These are phyloP conservation scores for Ascochyta koolunga DNA, from an alignment of 2,329 filamentous ascomycete species.

Conservation along the genomic window DNA sequence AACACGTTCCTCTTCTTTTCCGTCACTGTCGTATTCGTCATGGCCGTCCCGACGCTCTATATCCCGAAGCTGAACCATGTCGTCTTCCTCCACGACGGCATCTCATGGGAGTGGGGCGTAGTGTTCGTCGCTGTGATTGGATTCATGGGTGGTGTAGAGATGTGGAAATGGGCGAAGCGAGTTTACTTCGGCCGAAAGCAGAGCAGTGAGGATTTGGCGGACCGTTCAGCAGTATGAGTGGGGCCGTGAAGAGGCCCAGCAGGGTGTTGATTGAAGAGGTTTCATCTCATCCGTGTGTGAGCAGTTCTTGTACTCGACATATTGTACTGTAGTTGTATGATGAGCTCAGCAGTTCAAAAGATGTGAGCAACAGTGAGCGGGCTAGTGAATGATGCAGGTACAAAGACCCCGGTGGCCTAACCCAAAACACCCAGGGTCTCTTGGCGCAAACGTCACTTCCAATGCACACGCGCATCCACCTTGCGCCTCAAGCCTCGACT, in stretches of 20 bases:
- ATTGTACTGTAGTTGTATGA: too few species aligned
- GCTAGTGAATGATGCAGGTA: not conserved
- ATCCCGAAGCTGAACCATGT: slow-evolving; percentile 69
- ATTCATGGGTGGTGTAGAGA: slow-evolving; percentile 69
- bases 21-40: slow-evolving; percentile 40
- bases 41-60: slow-evolving; percentile 55
- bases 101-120: slow-evolving; percentile 72
- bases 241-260: not conserved
- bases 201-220: not conserved
- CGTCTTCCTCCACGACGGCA: slow-evolving; percentile 69
- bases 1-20: slow-evolving; percentile 67
- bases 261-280: too few species aligned
- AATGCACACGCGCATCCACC: not conserved
- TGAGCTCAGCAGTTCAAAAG: too few species aligned
- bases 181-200: slow-evolving; percentile 33
- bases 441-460: slow-evolving; percentile 3
- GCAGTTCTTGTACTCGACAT: too few species aligned
- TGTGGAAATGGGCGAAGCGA: slow-evolving; percentile 71
- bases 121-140: slow-evolving; percentile 65
- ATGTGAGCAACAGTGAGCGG: too few species aligned
- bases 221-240: not conserved
- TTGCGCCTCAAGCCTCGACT: slow-evolving; percentile 3
- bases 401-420: not conserved
- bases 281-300: too few species aligned
- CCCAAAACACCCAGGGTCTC: slow-evolving; percentile 6